Evolutionary conservation across 805 yeast species (phyloP).

Genomic region (Barnettozyma sucrosica): DNA sequence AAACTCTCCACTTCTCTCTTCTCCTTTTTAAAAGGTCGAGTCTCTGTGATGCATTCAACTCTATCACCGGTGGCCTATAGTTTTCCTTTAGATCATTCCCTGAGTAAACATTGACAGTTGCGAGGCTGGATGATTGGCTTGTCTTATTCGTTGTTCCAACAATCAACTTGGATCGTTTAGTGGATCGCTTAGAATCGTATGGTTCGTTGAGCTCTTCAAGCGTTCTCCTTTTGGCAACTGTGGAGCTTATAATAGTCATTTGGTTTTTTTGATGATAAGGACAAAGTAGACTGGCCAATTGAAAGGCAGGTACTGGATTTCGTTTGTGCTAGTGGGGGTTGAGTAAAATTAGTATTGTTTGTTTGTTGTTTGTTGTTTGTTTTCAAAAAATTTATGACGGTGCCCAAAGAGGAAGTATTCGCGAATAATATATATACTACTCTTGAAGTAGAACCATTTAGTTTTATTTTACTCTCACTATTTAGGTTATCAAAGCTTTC

Average conservation of each 20-base stretch:
- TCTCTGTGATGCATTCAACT: slow-evolving; percentile 22
- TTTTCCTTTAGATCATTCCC: not conserved
- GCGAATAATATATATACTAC: not conserved
- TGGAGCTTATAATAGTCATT: not conserved
- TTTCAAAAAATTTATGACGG: not conserved
- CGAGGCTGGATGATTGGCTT: not conserved
- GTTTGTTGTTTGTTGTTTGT: not conserved
- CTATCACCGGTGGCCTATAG: slow-evolving; percentile 30
- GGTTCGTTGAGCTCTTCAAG: not conserved
- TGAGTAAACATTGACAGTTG: not conserved
- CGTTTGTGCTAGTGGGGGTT: no score
- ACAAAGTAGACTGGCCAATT: not conserved
- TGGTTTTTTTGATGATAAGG: not conserved
- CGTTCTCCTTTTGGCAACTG: not conserved
- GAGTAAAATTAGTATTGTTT: not conserved
- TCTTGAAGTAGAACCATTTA: not conserved
- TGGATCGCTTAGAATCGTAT: not conserved
- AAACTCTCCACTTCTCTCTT: slow-evolving; percentile 26
- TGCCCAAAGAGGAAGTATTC: not conserved
- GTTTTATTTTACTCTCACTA: not conserved
- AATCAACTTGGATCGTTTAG: not conserved
- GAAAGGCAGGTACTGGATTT: not conserved
- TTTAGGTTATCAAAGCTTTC: slow-evolving; percentile 12
- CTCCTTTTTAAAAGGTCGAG: slow-evolving; percentile 20
- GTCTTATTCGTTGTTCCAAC: not conserved